Evolutionary conservation across 148 eudicot genomes (phyloP), one percentile per base, ranked within the genome.

Genomic region (Beta vulgaris): DNA sequence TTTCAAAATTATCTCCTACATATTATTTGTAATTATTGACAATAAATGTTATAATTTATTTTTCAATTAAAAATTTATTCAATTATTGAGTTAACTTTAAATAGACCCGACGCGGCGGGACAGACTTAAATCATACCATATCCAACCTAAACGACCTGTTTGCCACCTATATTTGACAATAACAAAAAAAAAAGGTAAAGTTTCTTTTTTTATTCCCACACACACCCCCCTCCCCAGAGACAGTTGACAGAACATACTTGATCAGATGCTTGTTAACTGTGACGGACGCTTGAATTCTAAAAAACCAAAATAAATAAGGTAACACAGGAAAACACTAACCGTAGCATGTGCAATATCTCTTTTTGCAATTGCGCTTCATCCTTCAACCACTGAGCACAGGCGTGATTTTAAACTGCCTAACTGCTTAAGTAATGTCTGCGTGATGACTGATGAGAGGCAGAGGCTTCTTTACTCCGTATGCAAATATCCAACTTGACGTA

Each of bases 401-500:
- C n/a, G n/a, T 49, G 8, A 68, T 61, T 49, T 64, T 11, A 59
- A 48, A 32, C 39, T 23, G 48, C 70, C 51, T 11, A 39, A 26
- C 43, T 39, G 55, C 73, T 77, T 46, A 31, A 62, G 55, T 29
- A 54, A 59, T 39, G 53, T 43, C 78, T 43, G 44, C 29, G 28
- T 26, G 29, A n/a, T n/a, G n/a, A n/a, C n/a, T n/a, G n/a, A n/a
- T n/a, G n/a, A n/a, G n/a, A n/a, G n/a, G n/a, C n/a, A 70, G 31
- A 73, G 51, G 15, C 62, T 18, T 6, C 71, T 69, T 48, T 76
- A 68, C 48, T 78, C 85, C 75, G 18, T 69, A 89, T 85, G 77
- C 79, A 73, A 66, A 89, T 72, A 25, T 87, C 76, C 82, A 89
- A 44, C 39, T 78, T 76, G 25, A 86, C 78, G 62, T 29, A 61